Conservation (phyloP, 495 filamentous ascomycete genomes). For the Cercophora scortea region DNA sequence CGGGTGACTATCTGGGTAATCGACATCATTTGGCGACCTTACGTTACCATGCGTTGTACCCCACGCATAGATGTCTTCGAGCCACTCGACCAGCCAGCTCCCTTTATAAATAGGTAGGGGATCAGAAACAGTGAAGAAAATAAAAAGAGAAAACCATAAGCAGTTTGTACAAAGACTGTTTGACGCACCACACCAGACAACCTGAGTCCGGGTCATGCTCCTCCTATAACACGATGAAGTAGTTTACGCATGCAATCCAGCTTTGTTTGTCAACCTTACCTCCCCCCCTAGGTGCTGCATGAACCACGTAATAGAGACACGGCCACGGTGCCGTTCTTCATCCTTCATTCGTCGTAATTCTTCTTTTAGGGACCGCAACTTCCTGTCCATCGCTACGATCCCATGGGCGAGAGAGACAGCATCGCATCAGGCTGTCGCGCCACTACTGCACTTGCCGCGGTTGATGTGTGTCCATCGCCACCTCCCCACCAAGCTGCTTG, state of each 20-base stretch:
- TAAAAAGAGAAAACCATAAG: background rate
- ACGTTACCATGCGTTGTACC: too few relatives aligned
- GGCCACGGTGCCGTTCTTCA: too few relatives aligned
- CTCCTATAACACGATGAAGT: background rate
- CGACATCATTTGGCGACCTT: too few relatives aligned
- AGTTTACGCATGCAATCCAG: background rate
- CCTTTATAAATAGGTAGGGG: too few relatives aligned
- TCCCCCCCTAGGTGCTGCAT: background rate
- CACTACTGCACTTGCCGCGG: slow-evolving; percentile 28
- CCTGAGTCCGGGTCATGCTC: background rate
- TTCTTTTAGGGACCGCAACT: background rate
- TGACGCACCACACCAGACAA: background rate
- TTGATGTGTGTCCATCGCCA: slow-evolving; percentile 18
- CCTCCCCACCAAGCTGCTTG: slow-evolving; percentile 31
- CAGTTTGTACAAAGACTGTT: background rate
- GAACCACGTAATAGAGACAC: too few relatives aligned
- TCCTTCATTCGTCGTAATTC: background rate
- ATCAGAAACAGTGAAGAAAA: background rate
- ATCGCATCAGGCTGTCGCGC: background rate
- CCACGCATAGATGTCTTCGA: too few relatives aligned
- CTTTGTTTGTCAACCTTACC: background rate
- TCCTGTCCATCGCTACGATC: too few relatives aligned
- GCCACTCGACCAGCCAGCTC: background rate
- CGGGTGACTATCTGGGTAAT: background rate
- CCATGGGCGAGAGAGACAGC: background rate